Conservation (phyloP, 805 yeast species). For the Ogataea kodamae region DNA sequence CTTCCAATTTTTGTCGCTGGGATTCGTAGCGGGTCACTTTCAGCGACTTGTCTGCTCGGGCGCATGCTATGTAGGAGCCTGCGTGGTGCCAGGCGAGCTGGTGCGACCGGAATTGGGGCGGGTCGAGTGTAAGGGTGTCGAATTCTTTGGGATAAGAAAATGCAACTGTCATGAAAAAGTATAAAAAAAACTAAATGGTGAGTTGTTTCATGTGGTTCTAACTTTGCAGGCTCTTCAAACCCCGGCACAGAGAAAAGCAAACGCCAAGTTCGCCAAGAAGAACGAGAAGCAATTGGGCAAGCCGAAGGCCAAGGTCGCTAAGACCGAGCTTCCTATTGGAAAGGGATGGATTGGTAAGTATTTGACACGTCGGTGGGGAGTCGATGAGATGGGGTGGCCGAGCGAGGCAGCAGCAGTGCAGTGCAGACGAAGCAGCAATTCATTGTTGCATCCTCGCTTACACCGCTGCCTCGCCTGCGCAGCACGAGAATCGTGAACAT, state of each 20-base stretch:
- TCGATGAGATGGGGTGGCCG: neutral
- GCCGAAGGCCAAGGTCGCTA: constrained; percentile 44
- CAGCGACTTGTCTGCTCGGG: constrained; percentile 42
- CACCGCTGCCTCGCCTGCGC: too few relatives aligned
- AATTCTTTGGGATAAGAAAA: constrained; percentile 11
- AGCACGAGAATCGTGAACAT: neutral
- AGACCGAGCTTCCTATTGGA: constrained; percentile 51
- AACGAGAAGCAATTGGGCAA: constrained; percentile 75
- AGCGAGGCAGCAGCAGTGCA: too few relatives aligned
- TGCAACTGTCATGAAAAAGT: constrained; percentile 4
- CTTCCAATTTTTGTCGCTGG: constrained; percentile 28
- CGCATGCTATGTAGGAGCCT: constrained; percentile 41
- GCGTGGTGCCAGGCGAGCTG: constrained; percentile 35
- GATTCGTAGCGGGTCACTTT: constrained; percentile 37
- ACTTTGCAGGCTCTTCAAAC: constrained; percentile 68
- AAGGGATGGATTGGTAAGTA: constrained; percentile 62
- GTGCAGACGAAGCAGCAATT: too few relatives aligned
- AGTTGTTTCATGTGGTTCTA: constrained; percentile 1
- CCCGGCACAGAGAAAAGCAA: constrained; percentile 84
- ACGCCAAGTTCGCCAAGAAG: constrained; percentile 72
- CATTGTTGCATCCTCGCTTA: too few relatives aligned
- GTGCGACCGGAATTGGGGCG: constrained; percentile 6
- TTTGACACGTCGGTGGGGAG: neutral
- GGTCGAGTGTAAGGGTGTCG: constrained; percentile 15
- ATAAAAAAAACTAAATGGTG: constrained; percentile 3